These are phyloP conservation scores for Macrolepiota fuliginosa DNA, from an alignment of 768 basidiomycete genomes.

Conservation along the genomic window DNA sequence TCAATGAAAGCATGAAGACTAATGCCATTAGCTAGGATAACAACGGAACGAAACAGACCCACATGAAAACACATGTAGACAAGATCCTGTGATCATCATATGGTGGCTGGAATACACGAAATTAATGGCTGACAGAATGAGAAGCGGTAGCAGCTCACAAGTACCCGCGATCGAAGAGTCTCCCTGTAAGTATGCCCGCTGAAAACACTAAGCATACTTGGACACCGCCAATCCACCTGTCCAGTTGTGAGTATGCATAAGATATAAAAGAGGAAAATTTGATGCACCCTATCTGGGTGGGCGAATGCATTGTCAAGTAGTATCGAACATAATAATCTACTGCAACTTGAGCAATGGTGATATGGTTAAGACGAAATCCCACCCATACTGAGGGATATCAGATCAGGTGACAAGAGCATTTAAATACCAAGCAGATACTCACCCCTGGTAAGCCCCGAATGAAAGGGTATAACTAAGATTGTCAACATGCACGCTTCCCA, in stretches of 20 bases:
- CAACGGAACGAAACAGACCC: constrained; percentile 17
- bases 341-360: not conserved
- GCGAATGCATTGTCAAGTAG: constrained; percentile 32
- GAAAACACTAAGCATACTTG: constrained; percentile 46
- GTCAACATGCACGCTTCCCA: constrained; percentile 23
- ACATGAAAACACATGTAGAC: constrained; percentile 36
- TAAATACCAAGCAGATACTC: constrained; percentile 6
- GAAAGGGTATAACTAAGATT: constrained; percentile 32
- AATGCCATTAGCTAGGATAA: not conserved
- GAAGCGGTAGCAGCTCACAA: constrained; percentile 28
- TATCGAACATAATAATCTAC: constrained; percentile 37
- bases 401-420: constrained; percentile 8
- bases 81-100: constrained; percentile 41
- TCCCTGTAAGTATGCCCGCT: constrained; percentile 42
- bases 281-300: constrained; percentile 35
- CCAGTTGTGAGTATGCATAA: not conserved
- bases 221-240: constrained; percentile 44
- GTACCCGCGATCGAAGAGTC: constrained; percentile 53
- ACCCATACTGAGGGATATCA: not conserved
- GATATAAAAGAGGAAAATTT: not conserved
- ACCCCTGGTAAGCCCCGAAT: constrained; percentile 34
- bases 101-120: constrained; percentile 29
- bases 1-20: constrained; percentile 44
- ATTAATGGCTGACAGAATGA: not conserved
- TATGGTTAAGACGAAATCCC: not conserved